Conservation (phyloP, 116 monocot species). For the Trichopus zeylanicus region DNA sequence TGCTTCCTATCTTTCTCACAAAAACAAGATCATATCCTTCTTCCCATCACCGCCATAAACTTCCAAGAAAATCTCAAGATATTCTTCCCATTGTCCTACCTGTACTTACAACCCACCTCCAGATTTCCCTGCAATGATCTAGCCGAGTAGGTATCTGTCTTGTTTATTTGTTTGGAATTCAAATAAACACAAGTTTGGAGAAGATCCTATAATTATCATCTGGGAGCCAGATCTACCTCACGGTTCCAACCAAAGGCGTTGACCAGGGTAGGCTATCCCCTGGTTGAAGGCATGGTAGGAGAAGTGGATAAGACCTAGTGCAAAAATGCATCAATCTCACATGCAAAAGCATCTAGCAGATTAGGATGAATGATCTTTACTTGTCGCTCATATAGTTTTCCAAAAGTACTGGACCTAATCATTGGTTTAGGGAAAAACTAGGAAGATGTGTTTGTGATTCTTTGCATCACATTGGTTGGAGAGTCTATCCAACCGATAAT, state of each 20-base stretch:
- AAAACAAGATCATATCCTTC: background rate
- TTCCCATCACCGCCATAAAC: background rate
- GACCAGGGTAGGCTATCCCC: background rate
- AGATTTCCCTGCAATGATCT: too few relatives aligned
- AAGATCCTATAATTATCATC: too few relatives aligned
- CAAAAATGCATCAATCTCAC: background rate
- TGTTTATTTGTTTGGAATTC: too few relatives aligned
- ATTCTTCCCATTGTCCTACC: slow-evolving; percentile 1
- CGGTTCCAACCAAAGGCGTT: background rate
- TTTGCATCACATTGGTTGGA: background rate
- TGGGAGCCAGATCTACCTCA: background rate
- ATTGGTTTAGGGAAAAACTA: background rate
- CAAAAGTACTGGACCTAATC: background rate
- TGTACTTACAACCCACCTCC: background rate
- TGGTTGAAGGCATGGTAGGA: background rate
- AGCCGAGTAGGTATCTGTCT: too few relatives aligned
- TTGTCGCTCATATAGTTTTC: background rate
- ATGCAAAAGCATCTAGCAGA: background rate
- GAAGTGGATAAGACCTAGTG: background rate
- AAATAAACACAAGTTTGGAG: too few relatives aligned
- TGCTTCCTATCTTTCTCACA: background rate
- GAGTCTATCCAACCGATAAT: background rate
- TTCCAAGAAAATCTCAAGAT: background rate
- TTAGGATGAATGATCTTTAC: background rate
- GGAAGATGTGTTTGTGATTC: background rate